These are phyloP conservation scores for Fraxinus excelsior DNA, from an alignment of 257 asterid species.

Conservation along the genomic window DNA sequence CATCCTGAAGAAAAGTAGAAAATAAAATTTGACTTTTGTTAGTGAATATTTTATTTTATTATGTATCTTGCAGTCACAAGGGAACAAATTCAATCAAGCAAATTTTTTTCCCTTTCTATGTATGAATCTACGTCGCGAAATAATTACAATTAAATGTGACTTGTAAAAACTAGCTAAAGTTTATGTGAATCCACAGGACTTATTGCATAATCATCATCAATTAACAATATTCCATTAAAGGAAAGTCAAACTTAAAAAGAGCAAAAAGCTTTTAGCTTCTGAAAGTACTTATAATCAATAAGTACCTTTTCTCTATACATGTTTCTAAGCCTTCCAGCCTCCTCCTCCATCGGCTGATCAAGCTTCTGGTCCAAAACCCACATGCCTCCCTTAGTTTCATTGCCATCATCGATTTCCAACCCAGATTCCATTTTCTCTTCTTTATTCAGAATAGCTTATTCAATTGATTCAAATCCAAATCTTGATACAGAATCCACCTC, in stretches of 20 bases:
- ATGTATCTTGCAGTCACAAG: conserved; percentile 6
- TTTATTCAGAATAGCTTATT: conserved; percentile 9
- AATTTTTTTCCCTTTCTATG: not conserved
- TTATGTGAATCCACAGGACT: not conserved
- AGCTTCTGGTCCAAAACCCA: conserved; percentile 98
- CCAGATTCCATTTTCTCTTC: conserved; percentile 50
- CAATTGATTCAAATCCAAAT: conserved; percentile 18
- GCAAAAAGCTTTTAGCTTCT: conserved; percentile 11
- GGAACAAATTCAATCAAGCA: not conserved
- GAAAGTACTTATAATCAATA: not conserved
- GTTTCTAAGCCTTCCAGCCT: conserved; percentile 82
- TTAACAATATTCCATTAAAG: conserved; percentile 20
- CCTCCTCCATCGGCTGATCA: conserved; percentile 99
- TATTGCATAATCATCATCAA: conserved; percentile 2
- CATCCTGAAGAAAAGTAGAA: conserved; percentile 9
- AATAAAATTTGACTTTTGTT: not conserved
- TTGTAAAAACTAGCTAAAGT: not conserved
- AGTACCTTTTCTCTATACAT: conserved; percentile 90
- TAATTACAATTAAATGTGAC: not conserved
- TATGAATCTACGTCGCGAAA: not conserved
- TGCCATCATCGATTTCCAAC: conserved; percentile 57
- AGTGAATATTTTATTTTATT: not conserved
- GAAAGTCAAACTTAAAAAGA: conserved; percentile 10
- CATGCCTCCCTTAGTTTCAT: conserved; percentile 78
- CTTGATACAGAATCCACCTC: conserved; percentile 4